Evolutionary conservation across 352 stramenopile species (phyloP), one percentile per base, ranked within the genome.

Genomic region (Phytophthora capsici): DNA sequence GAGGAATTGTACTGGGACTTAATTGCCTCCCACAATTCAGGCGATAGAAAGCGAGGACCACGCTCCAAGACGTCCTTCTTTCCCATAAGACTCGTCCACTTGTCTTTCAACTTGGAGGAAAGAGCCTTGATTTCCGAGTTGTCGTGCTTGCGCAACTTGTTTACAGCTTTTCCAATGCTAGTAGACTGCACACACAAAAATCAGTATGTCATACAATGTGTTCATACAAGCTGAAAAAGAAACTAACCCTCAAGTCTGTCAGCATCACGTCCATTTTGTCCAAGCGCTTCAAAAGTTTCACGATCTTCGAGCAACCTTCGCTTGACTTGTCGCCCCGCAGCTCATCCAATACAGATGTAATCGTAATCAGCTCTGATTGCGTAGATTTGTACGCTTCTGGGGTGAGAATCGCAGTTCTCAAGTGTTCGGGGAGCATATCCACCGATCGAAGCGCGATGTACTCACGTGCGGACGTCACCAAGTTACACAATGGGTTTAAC

Each of bases 371-470:
- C 52, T 92, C 78, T 5, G 83, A 90, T 51, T 94, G 83, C 4
- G 80, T 92, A 14, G 86, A 91, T 53, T 96, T 89, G 69, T 88
- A 93, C 36, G 77, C 48, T 60, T 92, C 81, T 38, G 88, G 88
- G 30, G 82, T 91, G 47, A 96, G 58, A 57, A 96, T 92, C 7
- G 82, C 86, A 37, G 80, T 84, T 37, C 86, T 77, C 49, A 96
- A 58, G 49, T 96, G 88, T 25, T 91, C 79, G 1, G 88, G 88
- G 25, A 96, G 72, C 74, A 94, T 85, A 38, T 96, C 86, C 0
- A 96, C 84, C 1, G 88, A 94, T 14, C 86, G 82, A 37, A 96
- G 69, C 6, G 84, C 86, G 23, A 94, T 76, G 50, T 96, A 96
- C 58, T 96, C 88, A 40, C 88, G 88, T 10, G 85, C 71, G 5